Percentiles rank a stretch among this genome's conserved stretches.
These are phyloP conservation scores for Xylogone sp. DNA, from an alignment of 2,329 filamentous ascomycete genomes.

Conservation along the genomic window DNA sequence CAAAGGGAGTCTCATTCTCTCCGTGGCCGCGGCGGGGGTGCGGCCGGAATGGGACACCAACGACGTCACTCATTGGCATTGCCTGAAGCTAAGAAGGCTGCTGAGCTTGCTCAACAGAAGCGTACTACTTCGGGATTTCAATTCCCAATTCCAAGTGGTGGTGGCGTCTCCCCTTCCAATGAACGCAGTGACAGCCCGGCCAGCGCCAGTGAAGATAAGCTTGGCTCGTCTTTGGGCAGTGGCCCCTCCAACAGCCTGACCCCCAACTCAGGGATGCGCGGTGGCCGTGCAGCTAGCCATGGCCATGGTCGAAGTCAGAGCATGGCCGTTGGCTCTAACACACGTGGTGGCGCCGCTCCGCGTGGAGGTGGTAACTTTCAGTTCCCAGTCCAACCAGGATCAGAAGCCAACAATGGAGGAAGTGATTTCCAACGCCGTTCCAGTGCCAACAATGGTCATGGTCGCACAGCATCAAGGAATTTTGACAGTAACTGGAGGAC, in stretches of 20 bases:
- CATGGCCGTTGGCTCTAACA: slow-evolving; percentile 72
- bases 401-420: slow-evolving; percentile 42
- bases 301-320: slow-evolving; percentile 73
- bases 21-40: slow-evolving; percentile 65
- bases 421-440: slow-evolving; percentile 72
- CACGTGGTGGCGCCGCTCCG: slow-evolving; percentile 56
- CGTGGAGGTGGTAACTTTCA: slow-evolving; percentile 71
- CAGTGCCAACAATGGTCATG: slow-evolving; percentile 63
- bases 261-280: slow-evolving; percentile 30
- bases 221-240: slow-evolving; percentile 11
- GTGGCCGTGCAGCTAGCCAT: slow-evolving; percentile 56
- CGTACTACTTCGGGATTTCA: slow-evolving; percentile 91
- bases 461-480: slow-evolving; percentile 80
- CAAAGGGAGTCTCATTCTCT: slow-evolving; percentile 57
- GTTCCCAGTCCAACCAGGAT: slow-evolving; percentile 55
- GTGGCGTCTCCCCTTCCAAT: slow-evolving; percentile 55
- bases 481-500: slow-evolving; percentile 99
- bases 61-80: slow-evolving; percentile 91
- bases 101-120: slow-evolving; percentile 95
- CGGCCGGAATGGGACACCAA: slow-evolving; percentile 75
- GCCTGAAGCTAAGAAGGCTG: slow-evolving; percentile 95
- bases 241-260: slow-evolving; percentile 16
- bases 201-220: slow-evolving; percentile 22
- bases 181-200: slow-evolving; percentile 28
- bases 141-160: slow-evolving; percentile 75